Base-by-base conservation (phyloP, 371 early-diverging fungal species). In the Rhizopus microsporus region DNA sequence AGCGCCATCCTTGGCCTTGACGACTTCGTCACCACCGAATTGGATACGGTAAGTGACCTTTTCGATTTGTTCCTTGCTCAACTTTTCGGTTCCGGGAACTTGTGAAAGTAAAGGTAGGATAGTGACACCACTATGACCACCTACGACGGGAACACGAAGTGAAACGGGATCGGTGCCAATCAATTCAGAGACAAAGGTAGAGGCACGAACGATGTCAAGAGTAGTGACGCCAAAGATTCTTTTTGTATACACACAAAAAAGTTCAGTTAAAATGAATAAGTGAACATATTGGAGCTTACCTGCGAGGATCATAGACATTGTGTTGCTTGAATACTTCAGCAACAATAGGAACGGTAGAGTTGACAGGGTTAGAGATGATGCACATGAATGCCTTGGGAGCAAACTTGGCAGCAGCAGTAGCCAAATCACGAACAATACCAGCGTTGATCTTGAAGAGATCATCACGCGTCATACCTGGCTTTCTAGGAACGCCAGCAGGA, bases 381-480 rank as follows among this genome's bases (percentile, higher is more conserved):
- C 90, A 81, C 75, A 97, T 73, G 85, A 89, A 87, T 59, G 99
- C 99, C 77, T 94, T 90, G 72, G 99, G 99, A 77, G 92, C 93
- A 86, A 57, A 68, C 73, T 78, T 74, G 67, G 81, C 80, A 63
- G 75, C 69, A 55, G 79, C 79, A 17, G 61, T 73, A 60, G 94
- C 95, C 54, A 98, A 84, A 68, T 83, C 88, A 69, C 89, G 87
- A 66, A 97, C 96, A 66, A 97, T 97, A 62, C 92, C 87, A 66
- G 97, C 97, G 78, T 94, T 96, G 82, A 91, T 95, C 85, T 95
- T 95, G 90, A 98, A 98, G 63, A 98, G 84, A 72, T 98, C 97
- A 79, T 97, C 97, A 72, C 99, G 92, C 68, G 98, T 97, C 99
- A 99, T 99, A 64, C 97, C 98, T 58, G 98, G 99, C 88, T 99